A percentile compares a stretch with the other conserved stretches of the same genome.
These are phyloP conservation scores for Erodium moschatum DNA, from an alignment of 441 rosid genomes.

Conservation along the genomic window DNA sequence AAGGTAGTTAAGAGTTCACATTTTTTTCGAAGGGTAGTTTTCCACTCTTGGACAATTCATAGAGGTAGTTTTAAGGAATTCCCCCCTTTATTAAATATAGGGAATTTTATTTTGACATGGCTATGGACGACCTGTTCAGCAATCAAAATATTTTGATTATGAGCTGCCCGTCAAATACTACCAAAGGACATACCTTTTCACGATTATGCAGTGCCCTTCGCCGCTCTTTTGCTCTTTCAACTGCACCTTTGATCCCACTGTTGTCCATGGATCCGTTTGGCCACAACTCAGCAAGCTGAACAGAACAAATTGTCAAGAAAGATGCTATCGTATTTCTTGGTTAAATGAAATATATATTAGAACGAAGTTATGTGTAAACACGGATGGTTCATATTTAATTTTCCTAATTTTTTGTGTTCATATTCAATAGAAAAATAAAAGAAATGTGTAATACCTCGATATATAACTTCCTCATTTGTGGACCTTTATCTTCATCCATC, in stretches of 20 bases:
- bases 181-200: conserved; percentile 18
- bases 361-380: not conserved
- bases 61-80: no score
- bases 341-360: not conserved
- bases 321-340: not conserved
- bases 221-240: conserved; percentile 31
- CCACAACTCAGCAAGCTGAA: conserved; percentile 37
- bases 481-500: conserved; percentile 32
- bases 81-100: no score
- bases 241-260: conserved; percentile 29
- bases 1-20: no score
- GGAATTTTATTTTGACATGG: no score
- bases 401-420: not conserved
- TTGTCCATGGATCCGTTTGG: conserved; percentile 35
- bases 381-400: no score
- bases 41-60: no score
- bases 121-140: no score
- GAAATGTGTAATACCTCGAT: conserved; percentile 24
- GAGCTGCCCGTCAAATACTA: not conserved
- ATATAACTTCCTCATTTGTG: conserved; percentile 33
- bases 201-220: conserved; percentile 21
- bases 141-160: no score
- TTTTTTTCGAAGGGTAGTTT: no score
- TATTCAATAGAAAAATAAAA: not conserved
- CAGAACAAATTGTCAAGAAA: not conserved